phyloP scores from a whole-genome alignment of 169 alveolate genomes.

The Cryptosporidium baileyi region DNA sequence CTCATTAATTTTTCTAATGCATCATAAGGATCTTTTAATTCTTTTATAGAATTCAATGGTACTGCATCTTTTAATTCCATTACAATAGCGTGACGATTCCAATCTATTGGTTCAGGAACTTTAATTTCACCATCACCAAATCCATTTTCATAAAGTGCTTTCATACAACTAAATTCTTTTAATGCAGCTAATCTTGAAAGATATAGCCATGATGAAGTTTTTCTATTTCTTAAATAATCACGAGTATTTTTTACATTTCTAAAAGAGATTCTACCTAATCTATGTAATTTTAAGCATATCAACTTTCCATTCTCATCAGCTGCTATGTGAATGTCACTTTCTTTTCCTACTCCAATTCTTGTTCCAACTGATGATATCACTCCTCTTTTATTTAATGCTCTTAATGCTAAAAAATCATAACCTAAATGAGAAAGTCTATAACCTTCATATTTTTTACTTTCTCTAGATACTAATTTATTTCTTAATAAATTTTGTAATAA shows the following conservation, averaged over 20 bases:
- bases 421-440: constrained; percentile 97
- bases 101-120: constrained; percentile 95
- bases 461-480: constrained; percentile 92
- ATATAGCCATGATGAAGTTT: constrained; percentile 97
- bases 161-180: constrained; percentile 96
- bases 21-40: constrained; percentile 80
- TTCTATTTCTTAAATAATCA: constrained; percentile 95
- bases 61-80: constrained; percentile 95
- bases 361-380: constrained; percentile 88
- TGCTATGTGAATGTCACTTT: constrained; percentile 96
- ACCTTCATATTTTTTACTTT: constrained; percentile 94
- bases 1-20: constrained; percentile 81
- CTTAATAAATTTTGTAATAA: constrained; percentile 88
- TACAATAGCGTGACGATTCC: constrained; percentile 96
- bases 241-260: constrained; percentile 96
- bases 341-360: constrained; percentile 98
- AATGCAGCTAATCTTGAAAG: constrained; percentile 97
- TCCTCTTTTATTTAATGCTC: constrained; percentile 93
- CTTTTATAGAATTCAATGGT: constrained; percentile 90
- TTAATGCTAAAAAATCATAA: constrained; percentile 96
- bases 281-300: constrained; percentile 88
- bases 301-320: constrained; percentile 88
- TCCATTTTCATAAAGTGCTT: constrained; percentile 91
- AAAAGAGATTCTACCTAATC: constrained; percentile 97
- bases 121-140: constrained; percentile 79